Evolutionary conservation across 1,139 yeast genomes (phyloP), one percentile per base, ranked within the genome.

Genomic region (Yamadazyma spencermartinsiae): DNA sequence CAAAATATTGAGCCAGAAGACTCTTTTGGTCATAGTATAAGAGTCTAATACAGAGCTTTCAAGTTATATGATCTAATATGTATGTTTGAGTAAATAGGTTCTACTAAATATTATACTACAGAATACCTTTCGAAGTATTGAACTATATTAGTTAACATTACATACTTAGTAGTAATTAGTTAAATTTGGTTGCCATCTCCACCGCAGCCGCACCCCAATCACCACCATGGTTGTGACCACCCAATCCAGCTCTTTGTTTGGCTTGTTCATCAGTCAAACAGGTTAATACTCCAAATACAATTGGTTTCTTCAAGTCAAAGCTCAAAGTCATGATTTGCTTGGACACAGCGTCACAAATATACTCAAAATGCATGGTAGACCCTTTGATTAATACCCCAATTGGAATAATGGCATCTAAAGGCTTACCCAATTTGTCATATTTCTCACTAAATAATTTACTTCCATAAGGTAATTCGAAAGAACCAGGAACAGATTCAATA

Each of bases 171-270:
- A 17, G 6, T 17, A 26, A 4, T 34, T 48, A 52, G 9, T 51
- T 44, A 40, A 69, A 72, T 48, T 85, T 86, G 31, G 71, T 49
- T 9, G 83, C 82, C 98, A 89, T 90, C 68, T 92, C 98, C 27
- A 92, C 96, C n/a, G 98, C 98, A 43, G 97, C 97, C 33, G 95
- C 92, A 52, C 95, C 98, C 98, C 98, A 92, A 63, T 92, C 98
- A 56, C 79, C 88, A 46, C 98, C 98, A 58, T 92, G 98, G 69
- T 92, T 92, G 65, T 92, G 98, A 21, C 68, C 69, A 44, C 82
- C 76, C 46, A 92, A 67, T n/a, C 98, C 98, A 9, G 98, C 96
- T 64, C 98, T 81, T 24, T 83, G 82, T 52, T 83, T 76, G 14
- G 98, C 98, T 67, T 92, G 98, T 55, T 84, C 92, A 51, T 89